Percentiles rank a stretch among this genome's conserved stretches.
phyloP scores from a whole-genome alignment of 257 asterid genomes.

The Galeopsis tetrahit region DNA sequence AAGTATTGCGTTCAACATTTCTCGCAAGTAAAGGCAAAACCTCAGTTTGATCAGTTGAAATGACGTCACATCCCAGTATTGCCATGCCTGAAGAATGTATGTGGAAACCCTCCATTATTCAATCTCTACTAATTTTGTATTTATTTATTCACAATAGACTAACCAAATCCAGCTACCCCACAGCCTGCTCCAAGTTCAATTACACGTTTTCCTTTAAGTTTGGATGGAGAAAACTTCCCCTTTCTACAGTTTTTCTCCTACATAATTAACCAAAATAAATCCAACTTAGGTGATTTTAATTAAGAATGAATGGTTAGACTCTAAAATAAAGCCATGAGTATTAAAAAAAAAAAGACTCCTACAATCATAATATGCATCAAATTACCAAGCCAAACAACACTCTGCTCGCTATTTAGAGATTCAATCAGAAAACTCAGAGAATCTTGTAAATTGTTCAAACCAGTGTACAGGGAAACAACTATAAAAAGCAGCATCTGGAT shows the following conservation, averaged over 20 bases:
- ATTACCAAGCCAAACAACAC: not conserved
- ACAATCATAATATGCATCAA: not conserved
- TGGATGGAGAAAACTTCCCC: constrained; percentile 86
- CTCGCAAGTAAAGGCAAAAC: constrained; percentile 93
- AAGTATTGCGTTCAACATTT: constrained; percentile 82
- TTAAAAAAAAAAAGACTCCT: not conserved
- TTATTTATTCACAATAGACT: constrained; percentile 27
- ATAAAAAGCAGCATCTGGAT: not conserved
- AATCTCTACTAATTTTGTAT: constrained; percentile 4
- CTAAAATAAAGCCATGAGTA: not conserved
- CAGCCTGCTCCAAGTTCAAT: constrained; percentile 99
- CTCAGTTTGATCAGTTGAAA: constrained; percentile 92
- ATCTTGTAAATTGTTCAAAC: not conserved
- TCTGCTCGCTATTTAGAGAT: not conserved
- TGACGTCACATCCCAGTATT: constrained; percentile 86
- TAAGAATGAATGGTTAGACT: constrained; percentile 20
- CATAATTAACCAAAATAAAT: constrained; percentile 33
- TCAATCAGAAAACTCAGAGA: not conserved
- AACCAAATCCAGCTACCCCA: constrained; percentile 97
- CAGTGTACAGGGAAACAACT: not conserved
- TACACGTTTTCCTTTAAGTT: constrained; percentile 91
- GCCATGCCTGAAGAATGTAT: constrained; percentile 81
- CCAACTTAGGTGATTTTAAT: constrained; percentile 30
- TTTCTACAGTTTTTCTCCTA: constrained; percentile 89
- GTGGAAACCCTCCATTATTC: constrained; percentile 25